A percentile compares a stretch with the other conserved stretches of the same genome.
These are phyloP conservation scores for Epichloe uncinata DNA, from an alignment of 2,329 filamentous ascomycete species.

Conservation along the genomic window DNA sequence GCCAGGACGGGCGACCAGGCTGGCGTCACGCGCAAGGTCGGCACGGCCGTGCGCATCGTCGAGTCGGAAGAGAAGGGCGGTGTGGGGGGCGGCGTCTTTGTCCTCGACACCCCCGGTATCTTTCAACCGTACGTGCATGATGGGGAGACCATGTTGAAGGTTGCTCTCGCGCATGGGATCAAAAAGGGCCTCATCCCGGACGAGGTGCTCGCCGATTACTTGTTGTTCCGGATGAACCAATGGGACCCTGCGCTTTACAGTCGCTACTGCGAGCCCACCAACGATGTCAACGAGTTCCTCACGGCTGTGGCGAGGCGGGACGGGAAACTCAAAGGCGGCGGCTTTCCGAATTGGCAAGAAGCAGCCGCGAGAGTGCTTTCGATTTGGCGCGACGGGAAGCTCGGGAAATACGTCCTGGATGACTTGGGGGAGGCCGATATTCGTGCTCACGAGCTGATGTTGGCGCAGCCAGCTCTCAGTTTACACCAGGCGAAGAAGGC, in stretches of 20 bases:
- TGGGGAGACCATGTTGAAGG: slow-evolving; percentile 81
- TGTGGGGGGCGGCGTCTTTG: slow-evolving; percentile 54
- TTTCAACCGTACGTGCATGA: slow-evolving; percentile 86
- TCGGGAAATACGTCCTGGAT: slow-evolving; percentile 73
- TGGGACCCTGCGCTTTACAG: slow-evolving; percentile 48
- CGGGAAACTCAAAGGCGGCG: slow-evolving; percentile 64
- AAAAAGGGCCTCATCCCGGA: slow-evolving; percentile 75
- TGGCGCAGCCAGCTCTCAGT: slow-evolving; percentile 40
- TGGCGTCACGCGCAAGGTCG: slow-evolving; percentile 78
- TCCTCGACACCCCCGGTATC: slow-evolving; percentile 87
- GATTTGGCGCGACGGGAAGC: slow-evolving; percentile 62
- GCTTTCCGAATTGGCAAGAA: slow-evolving; percentile 53
- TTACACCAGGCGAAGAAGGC: slow-evolving; percentile 55
- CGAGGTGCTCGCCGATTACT: slow-evolving; percentile 74
- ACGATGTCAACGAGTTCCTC: slow-evolving; percentile 66
- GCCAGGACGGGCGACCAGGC: slow-evolving; percentile 76
- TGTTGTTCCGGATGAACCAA: slow-evolving; percentile 73
- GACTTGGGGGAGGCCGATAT: slow-evolving; percentile 51
- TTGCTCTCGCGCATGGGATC: slow-evolving; percentile 82
- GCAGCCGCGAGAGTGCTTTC: slow-evolving; percentile 72
- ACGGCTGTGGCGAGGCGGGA: slow-evolving; percentile 57
- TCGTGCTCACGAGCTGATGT: slow-evolving; percentile 30
- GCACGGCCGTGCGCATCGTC: slow-evolving; percentile 67
- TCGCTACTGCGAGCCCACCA: slow-evolving; percentile 57
- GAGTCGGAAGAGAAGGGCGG: slow-evolving; percentile 26